Conservation (phyloP, 805 yeast species). For the Teunomyces lycoperdinae region DNA sequence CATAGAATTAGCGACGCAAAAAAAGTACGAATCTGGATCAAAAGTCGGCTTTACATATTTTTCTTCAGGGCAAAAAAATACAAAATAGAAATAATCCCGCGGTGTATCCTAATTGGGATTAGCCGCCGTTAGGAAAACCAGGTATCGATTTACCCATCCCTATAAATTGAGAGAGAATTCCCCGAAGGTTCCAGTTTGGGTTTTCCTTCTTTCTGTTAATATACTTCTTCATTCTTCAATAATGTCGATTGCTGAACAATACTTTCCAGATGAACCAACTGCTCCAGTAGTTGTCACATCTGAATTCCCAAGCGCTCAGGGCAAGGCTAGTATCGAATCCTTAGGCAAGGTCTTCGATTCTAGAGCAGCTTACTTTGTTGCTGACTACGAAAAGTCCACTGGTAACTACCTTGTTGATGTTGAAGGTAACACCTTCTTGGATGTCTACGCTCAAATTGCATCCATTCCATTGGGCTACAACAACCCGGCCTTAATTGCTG, state of each 20-base stretch:
- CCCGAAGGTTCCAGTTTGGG: background rate
- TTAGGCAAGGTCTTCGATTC: constrained; percentile 66
- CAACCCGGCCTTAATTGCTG: constrained; percentile 69
- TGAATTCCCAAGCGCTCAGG: constrained; percentile 74
- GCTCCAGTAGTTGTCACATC: constrained; percentile 61
- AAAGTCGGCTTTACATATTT: background rate
- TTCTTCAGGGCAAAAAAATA: background rate
- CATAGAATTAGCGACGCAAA: background rate
- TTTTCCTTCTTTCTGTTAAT: background rate
- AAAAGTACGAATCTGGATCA: background rate
- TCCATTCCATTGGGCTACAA: constrained; percentile 85
- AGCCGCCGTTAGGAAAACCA: background rate
- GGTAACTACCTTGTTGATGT: constrained; percentile 82
- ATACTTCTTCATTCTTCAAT: background rate
- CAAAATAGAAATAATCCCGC: background rate
- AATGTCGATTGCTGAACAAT: constrained; percentile 47
- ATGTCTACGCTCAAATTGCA: constrained; percentile 80
- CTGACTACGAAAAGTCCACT: constrained; percentile 68
- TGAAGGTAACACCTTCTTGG: constrained; percentile 74
- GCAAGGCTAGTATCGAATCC: constrained; percentile 48
- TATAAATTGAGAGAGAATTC: background rate
- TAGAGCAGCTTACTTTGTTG: constrained; percentile 70
- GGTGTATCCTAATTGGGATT: background rate
- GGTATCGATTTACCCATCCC: background rate
- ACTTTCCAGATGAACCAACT: constrained; percentile 80